A percentile compares a stretch with the other conserved stretches of the same genome.
These are phyloP conservation scores for Cytospora leucostoma DNA, from an alignment of 2,329 filamentous ascomycete species.

Conservation along the genomic window DNA sequence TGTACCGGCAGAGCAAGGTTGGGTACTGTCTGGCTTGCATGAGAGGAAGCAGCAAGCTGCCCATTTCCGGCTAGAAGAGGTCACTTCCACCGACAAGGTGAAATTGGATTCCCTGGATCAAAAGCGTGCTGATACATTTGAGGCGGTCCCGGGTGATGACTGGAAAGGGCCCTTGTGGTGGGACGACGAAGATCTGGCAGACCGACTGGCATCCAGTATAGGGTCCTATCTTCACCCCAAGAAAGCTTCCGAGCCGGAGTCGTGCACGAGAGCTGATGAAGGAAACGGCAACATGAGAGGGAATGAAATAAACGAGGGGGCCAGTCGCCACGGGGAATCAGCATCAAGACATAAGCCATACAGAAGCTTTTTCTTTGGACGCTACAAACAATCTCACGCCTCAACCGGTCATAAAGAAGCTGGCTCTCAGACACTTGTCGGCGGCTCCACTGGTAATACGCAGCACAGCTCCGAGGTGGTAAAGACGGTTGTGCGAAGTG, in stretches of 20 bases:
- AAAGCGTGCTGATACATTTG: background rate
- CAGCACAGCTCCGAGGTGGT: conserved; percentile 26
- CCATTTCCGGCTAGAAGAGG: background rate
- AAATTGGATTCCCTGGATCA: background rate
- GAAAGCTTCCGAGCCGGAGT: background rate
- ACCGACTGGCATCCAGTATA: conserved; percentile 4
- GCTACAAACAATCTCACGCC: background rate
- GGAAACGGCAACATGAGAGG: background rate
- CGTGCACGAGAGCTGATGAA: background rate
- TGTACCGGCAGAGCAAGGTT: conserved; percentile 6
- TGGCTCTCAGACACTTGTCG: conserved; percentile 36
- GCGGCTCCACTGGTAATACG: conserved; percentile 36
- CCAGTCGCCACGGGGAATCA: background rate
- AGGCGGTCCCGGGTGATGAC: background rate
- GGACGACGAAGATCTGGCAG: conserved; percentile 14
- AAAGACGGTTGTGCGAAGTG: conserved; percentile 45
- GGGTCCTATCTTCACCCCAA: background rate
- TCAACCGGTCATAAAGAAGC: conserved; percentile 38
- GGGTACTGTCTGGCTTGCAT: conserved; percentile 5
- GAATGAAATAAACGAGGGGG: background rate
- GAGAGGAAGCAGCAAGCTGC: conserved; percentile 7
- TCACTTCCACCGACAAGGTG: background rate
- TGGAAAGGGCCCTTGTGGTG: conserved; percentile 13
- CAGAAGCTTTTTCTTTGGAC: conserved; percentile 1
- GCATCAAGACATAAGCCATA: background rate